Evolutionary conservation across 2,329 filamentous ascomycete genomes (phyloP).

Genomic region (Aspergillus ustus): DNA sequence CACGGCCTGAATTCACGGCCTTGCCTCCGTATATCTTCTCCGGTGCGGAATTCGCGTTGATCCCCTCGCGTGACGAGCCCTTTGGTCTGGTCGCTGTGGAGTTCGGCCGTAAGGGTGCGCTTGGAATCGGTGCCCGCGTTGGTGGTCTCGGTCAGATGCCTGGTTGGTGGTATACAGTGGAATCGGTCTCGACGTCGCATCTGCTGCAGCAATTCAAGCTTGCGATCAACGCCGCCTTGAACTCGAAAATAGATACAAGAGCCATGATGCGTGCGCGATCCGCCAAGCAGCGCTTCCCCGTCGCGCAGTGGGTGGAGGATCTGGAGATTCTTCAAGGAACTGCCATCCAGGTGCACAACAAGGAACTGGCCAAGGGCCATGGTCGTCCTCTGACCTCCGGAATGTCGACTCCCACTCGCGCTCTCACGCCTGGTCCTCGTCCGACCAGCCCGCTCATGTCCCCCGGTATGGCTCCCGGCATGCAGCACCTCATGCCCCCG

Average conservation of each 20-base stretch:
- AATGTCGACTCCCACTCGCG: conserved; percentile 48
- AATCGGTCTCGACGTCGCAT: conserved; percentile 66
- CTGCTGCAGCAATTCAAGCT: conserved; percentile 67
- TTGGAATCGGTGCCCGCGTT: conserved; percentile 69
- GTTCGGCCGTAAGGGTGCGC: conserved; percentile 69
- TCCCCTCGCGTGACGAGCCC: conserved; percentile 70
- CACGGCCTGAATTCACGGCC: conserved; percentile 70
- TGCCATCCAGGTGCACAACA: conserved; percentile 62
- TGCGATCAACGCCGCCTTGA: conserved; percentile 64
- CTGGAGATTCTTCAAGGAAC: conserved; percentile 65
- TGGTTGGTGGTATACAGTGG: conserved; percentile 72
- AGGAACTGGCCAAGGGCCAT: conserved; percentile 38
- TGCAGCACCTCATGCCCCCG: conserved; percentile 40
- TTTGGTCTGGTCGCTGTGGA: conserved; percentile 72
- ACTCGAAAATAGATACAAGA: conserved; percentile 59
- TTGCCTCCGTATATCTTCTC: conserved; percentile 70
- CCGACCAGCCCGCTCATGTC: conserved; percentile 49
- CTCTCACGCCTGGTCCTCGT: conserved; percentile 36
- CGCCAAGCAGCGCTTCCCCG: conserved; percentile 69
- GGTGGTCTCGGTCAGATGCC: conserved; percentile 73
- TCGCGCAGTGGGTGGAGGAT: conserved; percentile 69
- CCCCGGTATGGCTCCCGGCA: conserved; percentile 42
- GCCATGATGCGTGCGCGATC: conserved; percentile 68
- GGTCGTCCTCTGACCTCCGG: conserved; percentile 39
- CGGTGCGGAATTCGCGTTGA: conserved; percentile 70